Evolutionary conservation across 2,329 filamentous ascomycete genomes (phyloP).

Genomic region (Penicillium sp.): DNA sequence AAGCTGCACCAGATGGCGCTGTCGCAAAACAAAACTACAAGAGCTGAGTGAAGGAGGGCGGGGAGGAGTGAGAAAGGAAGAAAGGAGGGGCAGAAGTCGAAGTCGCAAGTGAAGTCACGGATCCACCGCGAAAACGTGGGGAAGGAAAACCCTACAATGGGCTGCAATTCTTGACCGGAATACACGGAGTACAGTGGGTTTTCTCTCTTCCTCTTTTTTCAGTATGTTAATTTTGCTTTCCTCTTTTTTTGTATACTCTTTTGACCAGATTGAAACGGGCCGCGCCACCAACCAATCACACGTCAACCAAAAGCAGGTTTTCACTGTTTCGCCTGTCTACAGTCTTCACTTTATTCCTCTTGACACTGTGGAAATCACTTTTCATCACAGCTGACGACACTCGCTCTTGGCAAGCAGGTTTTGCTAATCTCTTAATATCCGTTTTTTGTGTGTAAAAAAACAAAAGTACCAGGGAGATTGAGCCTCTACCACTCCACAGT

Average conservation of each 20-base stretch:
- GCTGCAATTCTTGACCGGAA: too few relatives aligned
- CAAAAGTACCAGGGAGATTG: not conserved
- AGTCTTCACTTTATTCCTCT: too few relatives aligned
- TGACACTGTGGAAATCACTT: not conserved
- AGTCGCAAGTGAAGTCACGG: slow-evolving; percentile 12
- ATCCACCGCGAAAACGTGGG: slow-evolving; percentile 10
- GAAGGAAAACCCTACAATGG: not conserved
- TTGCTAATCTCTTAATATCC: not conserved
- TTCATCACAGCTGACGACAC: slow-evolving; percentile 3
- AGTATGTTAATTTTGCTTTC: not conserved
- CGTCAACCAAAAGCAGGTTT: slow-evolving; percentile 24
- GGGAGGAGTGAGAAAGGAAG: not conserved
- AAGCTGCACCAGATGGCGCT: not conserved
- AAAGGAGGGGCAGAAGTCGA: slow-evolving; percentile 11
- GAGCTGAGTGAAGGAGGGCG: not conserved
- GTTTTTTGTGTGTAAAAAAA: not conserved
- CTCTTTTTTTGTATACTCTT: not conserved
- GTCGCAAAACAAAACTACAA: not conserved
- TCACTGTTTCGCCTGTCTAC: slow-evolving; percentile 3
- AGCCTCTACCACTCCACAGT: too few relatives aligned
- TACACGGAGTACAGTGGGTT: not conserved
- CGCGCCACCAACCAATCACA: slow-evolving; percentile 25
- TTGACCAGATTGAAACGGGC: slow-evolving; percentile 15
- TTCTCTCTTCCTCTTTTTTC: not conserved
- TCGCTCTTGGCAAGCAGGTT: not conserved